These are phyloP conservation scores for Marasmius tenuissimus DNA, from an alignment of 1,284 basidiomycete species.

Conservation along the genomic window DNA sequence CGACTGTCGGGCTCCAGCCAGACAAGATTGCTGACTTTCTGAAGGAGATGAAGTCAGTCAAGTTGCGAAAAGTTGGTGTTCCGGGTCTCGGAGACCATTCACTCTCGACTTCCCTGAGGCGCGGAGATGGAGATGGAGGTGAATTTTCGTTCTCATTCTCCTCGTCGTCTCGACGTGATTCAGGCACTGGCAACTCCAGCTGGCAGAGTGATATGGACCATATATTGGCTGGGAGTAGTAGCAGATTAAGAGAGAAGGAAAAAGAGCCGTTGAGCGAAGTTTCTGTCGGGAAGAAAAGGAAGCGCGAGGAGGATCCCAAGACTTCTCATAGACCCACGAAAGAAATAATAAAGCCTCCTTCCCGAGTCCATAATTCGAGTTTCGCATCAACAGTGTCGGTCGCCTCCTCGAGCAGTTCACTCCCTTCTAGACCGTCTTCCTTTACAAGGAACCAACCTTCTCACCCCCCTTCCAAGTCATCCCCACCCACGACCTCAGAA, in stretches of 20 bases:
- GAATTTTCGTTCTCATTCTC: not conserved
- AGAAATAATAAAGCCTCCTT: not conserved
- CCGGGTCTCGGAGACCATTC: constrained; percentile 3
- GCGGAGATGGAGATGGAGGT: not conserved
- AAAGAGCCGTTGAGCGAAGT: not conserved
- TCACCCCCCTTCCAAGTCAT: not conserved
- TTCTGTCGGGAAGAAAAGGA: not conserved
- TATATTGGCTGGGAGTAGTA: not conserved
- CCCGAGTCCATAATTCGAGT: constrained; percentile 13
- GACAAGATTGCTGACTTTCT: constrained; percentile 82
- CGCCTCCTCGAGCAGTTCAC: not conserved
- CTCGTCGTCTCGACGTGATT: not conserved
- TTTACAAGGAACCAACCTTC: not conserved
- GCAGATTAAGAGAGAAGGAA: not conserved
- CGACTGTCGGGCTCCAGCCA: constrained; percentile 66
- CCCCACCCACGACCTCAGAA: not conserved
- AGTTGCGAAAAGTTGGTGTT: constrained; percentile 53
- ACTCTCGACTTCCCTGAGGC: constrained; percentile 3
- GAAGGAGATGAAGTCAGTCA: constrained; percentile 73
- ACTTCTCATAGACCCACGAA: not conserved
- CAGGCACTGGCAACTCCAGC: not conserved
- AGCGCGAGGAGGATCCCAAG: not conserved
- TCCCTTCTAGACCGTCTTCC: constrained; percentile 13
- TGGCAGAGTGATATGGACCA: not conserved
- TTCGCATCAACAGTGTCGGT: constrained; percentile 21